phyloP scores from a whole-genome alignment of 169 alveolate species.

The Amoebophrya sp. region DNA sequence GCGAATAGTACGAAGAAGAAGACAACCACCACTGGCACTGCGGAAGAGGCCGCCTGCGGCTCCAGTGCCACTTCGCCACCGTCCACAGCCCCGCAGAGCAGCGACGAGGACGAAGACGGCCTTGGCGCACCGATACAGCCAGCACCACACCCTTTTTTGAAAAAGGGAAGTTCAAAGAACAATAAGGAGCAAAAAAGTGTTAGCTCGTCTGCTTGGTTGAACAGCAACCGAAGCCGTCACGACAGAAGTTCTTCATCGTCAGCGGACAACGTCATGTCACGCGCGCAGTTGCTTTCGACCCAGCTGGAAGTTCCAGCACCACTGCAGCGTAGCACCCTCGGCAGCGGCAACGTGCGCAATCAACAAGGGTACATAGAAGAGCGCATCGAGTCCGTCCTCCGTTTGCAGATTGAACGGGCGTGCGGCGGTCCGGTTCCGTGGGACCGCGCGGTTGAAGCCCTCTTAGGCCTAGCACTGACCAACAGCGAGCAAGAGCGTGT shows the following conservation, averaged over 20 bases:
- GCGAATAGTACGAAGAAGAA: background rate
- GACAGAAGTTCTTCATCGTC: too few relatives aligned
- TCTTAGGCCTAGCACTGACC: background rate
- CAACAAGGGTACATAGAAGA: background rate
- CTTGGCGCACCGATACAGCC: background rate
- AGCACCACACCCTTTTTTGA: too few relatives aligned
- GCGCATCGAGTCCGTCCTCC: background rate
- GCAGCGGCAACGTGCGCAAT: background rate
- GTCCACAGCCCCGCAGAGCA: background rate
- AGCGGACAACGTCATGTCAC: too few relatives aligned
- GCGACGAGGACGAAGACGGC: background rate
- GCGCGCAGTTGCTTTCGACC: too few relatives aligned
- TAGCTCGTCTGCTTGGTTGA: too few relatives aligned
- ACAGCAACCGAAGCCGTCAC: too few relatives aligned
- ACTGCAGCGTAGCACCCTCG: background rate
- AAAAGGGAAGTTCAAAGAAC: too few relatives aligned
- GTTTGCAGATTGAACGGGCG: background rate
- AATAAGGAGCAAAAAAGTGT: too few relatives aligned
- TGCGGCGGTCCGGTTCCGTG: background rate
- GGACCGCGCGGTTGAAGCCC: background rate
- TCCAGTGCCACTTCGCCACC: too few relatives aligned
- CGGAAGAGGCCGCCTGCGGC: too few relatives aligned
- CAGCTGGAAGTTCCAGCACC: constrained; percentile 3
- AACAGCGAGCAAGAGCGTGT: constrained; percentile 1
- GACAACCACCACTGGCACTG: too few relatives aligned